Base-by-base conservation (phyloP, 108 stramenopile genomes). In the Aurantiochytrium sp. region DNA sequence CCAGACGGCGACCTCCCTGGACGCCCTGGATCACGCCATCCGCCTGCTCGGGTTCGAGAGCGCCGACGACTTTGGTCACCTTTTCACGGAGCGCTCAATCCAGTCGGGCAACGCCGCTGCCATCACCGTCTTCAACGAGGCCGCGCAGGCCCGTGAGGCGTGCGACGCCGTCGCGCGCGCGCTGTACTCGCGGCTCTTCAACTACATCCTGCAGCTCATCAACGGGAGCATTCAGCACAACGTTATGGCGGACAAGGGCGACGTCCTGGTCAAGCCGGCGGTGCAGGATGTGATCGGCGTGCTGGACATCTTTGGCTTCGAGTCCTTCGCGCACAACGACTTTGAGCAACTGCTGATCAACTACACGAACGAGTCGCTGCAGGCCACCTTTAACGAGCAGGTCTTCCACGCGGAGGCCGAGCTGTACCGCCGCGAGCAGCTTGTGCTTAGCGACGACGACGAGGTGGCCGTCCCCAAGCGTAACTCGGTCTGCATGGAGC, bases 401-500 rank as follows among this genome's bases (percentile, higher is more conserved):
- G 30, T 81, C 30, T 81, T 81, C 73, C 39, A 48, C 45, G 39
- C 39, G 0, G 73, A 81, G 45, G 42, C 45, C 8, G 73, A 81
- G 39, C 73, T 81, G 12, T 81, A 81, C 73, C 39, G 45, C 27
- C 39, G 73, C 27, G 73, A 81, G 45, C 42, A 81, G 27, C 73
- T 81, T 6, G 90, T 91, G 37, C 87, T 91, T 45, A 88, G 89
- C 45, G 86, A 85, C 0, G 92, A 91, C 86, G 73, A 81, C 17
- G n/a, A 41, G 6, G 2, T 81, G 12, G n/a, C 19, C 8, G 10
- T 48, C 8, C 73, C 73, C 6, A 81, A 48, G 39, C 39, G 73
- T 48, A 92, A 92, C 88, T 68, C 89, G 53, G 89, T 89, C 31
- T 91, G 90, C 17, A 88, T 92, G 86, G 92, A 92, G 36, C 89